Percentiles rank a stretch among this genome's conserved stretches.
phyloP scores from a whole-genome alignment of 2,329 filamentous ascomycete species.

The Grosmannia clavigera region DNA sequence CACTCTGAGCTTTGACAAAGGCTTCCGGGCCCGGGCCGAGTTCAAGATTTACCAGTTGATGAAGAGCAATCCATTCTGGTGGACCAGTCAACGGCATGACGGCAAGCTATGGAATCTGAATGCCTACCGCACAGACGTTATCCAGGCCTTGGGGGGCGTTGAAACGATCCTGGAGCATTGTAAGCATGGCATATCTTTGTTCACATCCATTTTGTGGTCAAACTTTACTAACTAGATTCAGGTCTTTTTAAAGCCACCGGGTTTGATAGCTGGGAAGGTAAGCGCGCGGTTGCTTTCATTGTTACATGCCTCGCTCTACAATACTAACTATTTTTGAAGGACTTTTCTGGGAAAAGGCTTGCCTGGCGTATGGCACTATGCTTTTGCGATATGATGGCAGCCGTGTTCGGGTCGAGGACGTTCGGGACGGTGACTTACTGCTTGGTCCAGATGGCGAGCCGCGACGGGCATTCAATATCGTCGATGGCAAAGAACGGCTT shows the following conservation, averaged over 20 bases:
- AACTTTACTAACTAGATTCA: background rate
- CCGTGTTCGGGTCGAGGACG: constrained; percentile 33
- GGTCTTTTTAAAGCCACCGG: constrained; percentile 84
- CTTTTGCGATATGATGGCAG: constrained; percentile 27
- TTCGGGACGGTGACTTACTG: constrained; percentile 34
- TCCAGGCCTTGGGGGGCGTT: constrained; percentile 89
- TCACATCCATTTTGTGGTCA: background rate
- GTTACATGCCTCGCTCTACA: background rate
- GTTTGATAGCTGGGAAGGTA: constrained; percentile 90
- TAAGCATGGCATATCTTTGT: background rate
- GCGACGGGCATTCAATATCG: constrained; percentile 36
- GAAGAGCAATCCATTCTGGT: constrained; percentile 99
- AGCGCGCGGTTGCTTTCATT: background rate
- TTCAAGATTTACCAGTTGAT: constrained; percentile 98
- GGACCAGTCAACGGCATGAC: constrained; percentile 94
- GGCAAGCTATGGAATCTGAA: constrained; percentile 97
- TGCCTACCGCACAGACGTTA: constrained; percentile 79
- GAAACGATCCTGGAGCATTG: constrained; percentile 97
- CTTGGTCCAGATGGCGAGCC: constrained; percentile 34
- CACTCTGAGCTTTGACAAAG: constrained; percentile 95
- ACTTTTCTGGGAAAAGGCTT: constrained; percentile 71
- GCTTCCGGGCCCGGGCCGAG: constrained; percentile 86
- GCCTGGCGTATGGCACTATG: constrained; percentile 14
- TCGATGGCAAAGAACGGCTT: constrained; percentile 28
- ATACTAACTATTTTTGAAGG: background rate